A percentile compares a stretch with the other conserved stretches of the same genome.
These are phyloP conservation scores for Rosa multiflora DNA, from an alignment of 306 rosid species.

Conservation along the genomic window DNA sequence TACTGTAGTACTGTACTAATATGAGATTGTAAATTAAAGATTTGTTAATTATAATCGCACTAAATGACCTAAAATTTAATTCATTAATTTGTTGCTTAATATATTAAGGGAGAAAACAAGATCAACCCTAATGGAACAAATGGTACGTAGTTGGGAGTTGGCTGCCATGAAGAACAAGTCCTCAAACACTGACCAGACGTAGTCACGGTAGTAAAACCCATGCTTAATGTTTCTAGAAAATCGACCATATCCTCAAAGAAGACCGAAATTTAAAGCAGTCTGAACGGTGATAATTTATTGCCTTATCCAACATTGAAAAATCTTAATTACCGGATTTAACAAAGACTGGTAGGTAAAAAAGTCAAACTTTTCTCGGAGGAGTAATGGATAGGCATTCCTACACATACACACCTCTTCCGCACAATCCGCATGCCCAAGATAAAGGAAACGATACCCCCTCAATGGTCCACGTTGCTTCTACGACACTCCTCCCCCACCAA, in stretches of 20 bases:
- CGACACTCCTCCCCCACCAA: neutral
- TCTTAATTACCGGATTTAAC: neutral
- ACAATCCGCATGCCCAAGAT: slow-evolving; percentile 13
- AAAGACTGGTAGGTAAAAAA: slow-evolving; percentile 1
- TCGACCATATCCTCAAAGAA: neutral
- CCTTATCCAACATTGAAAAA: neutral
- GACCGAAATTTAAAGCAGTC: neutral
- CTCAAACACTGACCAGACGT: neutral
- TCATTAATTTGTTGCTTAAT: neutral
- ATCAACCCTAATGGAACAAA: neutral
- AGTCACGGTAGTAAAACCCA: neutral
- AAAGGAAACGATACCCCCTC: neutral
- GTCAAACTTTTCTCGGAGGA: slow-evolving; percentile 1
- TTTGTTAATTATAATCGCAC: too few species aligned
- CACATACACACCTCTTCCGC: neutral
- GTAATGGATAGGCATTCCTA: slow-evolving; percentile 11
- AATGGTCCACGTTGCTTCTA: neutral
- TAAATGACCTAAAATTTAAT: neutral
- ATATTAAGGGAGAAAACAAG: neutral
- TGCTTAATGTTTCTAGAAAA: neutral
- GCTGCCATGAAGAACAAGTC: neutral
- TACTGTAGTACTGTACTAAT: too few species aligned
- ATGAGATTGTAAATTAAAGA: too few species aligned
- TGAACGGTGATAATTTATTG: neutral
- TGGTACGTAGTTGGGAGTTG: neutral